phyloP scores from a whole-genome alignment of 148 eudicot species.

The Vaccinium corymbosum region DNA sequence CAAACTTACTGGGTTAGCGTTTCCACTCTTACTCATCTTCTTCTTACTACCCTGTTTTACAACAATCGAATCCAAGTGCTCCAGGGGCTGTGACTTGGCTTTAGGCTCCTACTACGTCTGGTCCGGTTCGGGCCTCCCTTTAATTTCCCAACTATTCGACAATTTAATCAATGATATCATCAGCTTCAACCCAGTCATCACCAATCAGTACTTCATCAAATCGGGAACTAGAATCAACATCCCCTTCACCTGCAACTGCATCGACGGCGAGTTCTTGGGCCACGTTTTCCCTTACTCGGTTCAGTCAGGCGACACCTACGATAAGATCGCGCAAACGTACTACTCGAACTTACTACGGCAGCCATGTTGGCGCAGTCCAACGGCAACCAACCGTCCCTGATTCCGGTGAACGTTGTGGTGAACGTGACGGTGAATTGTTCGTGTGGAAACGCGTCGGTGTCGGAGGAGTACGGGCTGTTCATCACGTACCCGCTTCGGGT shows the following conservation, averaged over 20 bases:
- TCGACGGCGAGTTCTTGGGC: conserved; percentile 41
- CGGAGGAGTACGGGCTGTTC: too few species aligned
- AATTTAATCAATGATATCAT: conserved; percentile 21
- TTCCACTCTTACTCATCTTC: neutral
- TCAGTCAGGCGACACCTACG: too few species aligned
- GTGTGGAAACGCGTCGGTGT: too few species aligned
- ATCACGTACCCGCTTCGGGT: too few species aligned
- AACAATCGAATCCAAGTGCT: conserved; percentile 34
- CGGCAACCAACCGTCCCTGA: too few species aligned
- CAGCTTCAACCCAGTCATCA: conserved; percentile 35
- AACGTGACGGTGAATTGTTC: too few species aligned
- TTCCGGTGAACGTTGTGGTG: too few species aligned
- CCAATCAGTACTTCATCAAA: conserved; percentile 30
- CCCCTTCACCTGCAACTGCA: conserved; percentile 52
- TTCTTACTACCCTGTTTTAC: neutral
- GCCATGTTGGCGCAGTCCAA: too few species aligned
- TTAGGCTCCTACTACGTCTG: conserved; percentile 52
- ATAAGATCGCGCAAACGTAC: too few species aligned
- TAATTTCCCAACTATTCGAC: conserved; percentile 16
- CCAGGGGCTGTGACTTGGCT: conserved; percentile 51
- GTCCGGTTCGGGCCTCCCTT: conserved; percentile 19
- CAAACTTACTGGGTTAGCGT: neutral
- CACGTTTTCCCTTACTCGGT: conserved; percentile 24
- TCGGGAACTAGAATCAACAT: conserved; percentile 32
- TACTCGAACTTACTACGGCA: too few species aligned